Base-by-base conservation (phyloP, 2,329 filamentous ascomycete genomes). In the Trichoderma sp. region DNA sequence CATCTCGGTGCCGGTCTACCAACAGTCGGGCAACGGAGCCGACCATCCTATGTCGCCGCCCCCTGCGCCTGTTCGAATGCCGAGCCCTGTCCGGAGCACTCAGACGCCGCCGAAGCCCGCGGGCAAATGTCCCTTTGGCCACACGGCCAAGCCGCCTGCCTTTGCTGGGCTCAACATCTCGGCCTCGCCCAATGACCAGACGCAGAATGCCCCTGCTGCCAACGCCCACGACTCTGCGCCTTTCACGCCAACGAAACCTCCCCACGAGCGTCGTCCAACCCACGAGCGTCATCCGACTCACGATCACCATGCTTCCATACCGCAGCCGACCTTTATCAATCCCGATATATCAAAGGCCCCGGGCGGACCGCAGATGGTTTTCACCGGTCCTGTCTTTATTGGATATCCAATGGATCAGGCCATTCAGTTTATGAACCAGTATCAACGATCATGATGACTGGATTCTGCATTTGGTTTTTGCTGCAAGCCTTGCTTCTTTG, bases 301-400 rank as follows among this genome's bases (percentile, higher is more conserved):
- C 45, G 67, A 66, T 19, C 65, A 66, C 7, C 45, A 64, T 19
- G 19, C 61, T 50, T 24, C 52, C 24, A 65, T 69, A 1, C 66
- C 69, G 1, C 81, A 82, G 68, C 85, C 85, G 21, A 74, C 83
- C 1, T 87, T 88, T 64, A 77, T 88, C 70, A 83, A 83, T 68
- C 74, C 81, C 47, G 72, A 75, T 62, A 67, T 76, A 44, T 59
- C 72, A 55, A 75, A 79, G 69, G 72, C 71, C 61, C 69, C 69
- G 6, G 67, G 68, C 45, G 73, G 71, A 10, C 85, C 91, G 10
- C 89, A 90, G 71, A 90, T 97, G 85, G 82, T 96, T 0, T 97
- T 97, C 73, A 96, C 91, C 9, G 94, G 94, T 0, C 94, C 94
- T 0, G 93, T 97, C 0, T 97, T 97, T 73, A 92, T 98, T 71